phyloP scores from a whole-genome alignment of 805 yeast genomes.

The Starmerella ratchasimensis region DNA sequence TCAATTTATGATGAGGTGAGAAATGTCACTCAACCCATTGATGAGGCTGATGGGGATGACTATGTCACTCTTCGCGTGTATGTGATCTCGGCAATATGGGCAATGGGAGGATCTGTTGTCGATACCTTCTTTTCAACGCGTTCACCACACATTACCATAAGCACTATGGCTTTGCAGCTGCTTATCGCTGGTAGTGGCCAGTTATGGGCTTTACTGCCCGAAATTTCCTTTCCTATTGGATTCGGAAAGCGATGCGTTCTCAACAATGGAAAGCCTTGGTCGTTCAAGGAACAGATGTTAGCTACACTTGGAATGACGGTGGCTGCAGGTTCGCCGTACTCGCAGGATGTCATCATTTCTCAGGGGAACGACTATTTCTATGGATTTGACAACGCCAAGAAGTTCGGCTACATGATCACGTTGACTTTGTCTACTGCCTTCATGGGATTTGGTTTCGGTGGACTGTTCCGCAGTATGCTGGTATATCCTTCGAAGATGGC shows the following conservation, averaged over 20 bases:
- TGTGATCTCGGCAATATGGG: slow-evolving; percentile 37
- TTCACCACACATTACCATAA: slow-evolving; percentile 38
- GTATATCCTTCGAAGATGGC: slow-evolving; percentile 39
- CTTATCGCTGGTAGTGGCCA: slow-evolving; percentile 48
- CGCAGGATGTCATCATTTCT: slow-evolving; percentile 23
- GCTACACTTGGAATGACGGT: slow-evolving; percentile 31
- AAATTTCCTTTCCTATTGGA: slow-evolving; percentile 3
- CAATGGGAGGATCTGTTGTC: slow-evolving; percentile 40
- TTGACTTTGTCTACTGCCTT: slow-evolving; percentile 43
- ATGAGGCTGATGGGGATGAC: slow-evolving; percentile 37
- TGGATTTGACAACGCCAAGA: slow-evolving; percentile 23
- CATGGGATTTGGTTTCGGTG: slow-evolving; percentile 56
- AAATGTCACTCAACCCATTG: slow-evolving; percentile 39
- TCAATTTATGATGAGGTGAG: slow-evolving; percentile 54
- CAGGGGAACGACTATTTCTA: slow-evolving; percentile 23
- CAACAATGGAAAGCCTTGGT: slow-evolving; percentile 50
- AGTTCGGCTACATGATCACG: slow-evolving; percentile 40
- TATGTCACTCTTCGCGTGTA: slow-evolving; percentile 41
- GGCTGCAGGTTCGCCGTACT: slow-evolving; percentile 16
- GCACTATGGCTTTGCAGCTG: slow-evolving; percentile 42
- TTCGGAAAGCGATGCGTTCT: slow-evolving; percentile 19
- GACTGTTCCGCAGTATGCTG: slow-evolving; percentile 43
- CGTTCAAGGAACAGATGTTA: slow-evolving; percentile 51
- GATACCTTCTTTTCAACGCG: slow-evolving; percentile 48
- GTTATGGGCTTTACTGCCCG: slow-evolving; percentile 24